Conservation (phyloP, 805 yeast species). For the Dipodascopsis uninucleata region DNA sequence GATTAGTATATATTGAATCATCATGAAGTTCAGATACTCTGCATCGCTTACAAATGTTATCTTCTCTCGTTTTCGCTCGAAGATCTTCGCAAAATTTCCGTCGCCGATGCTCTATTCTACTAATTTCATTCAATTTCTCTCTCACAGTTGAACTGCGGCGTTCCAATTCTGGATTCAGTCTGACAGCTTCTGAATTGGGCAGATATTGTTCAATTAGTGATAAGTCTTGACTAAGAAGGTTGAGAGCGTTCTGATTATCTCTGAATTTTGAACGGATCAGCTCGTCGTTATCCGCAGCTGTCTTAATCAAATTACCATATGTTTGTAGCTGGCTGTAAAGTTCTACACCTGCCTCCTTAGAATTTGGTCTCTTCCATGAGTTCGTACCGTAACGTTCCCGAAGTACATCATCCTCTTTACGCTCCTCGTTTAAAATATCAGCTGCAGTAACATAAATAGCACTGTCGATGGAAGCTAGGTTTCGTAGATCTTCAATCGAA, state of each 20-base stretch:
- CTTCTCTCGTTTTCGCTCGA: slow-evolving; percentile 16
- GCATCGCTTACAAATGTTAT: slow-evolving; percentile 13
- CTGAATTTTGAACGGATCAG: slow-evolving; percentile 47
- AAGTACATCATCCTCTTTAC: slow-evolving; percentile 52
- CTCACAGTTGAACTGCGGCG: slow-evolving; percentile 36
- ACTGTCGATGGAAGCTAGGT: slow-evolving; percentile 36
- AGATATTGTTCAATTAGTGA: slow-evolving; percentile 32
- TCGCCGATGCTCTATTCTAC: slow-evolving; percentile 29
- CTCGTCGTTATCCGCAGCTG: slow-evolving; percentile 62
- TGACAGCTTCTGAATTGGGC: slow-evolving; percentile 35
- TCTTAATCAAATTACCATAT: slow-evolving; percentile 48
- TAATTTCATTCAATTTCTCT: slow-evolving; percentile 25
- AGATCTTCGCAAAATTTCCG: slow-evolving; percentile 27
- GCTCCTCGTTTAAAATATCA: slow-evolving; percentile 49
- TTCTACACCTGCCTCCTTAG: slow-evolving; percentile 45
- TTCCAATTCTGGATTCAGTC: slow-evolving; percentile 38
- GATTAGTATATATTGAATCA: too few relatives aligned
- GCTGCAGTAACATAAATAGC: slow-evolving; percentile 24
- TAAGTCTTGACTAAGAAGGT: slow-evolving; percentile 42
- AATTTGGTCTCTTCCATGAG: slow-evolving; percentile 51
- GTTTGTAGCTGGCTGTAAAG: slow-evolving; percentile 43
- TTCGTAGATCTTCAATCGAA: slow-evolving; percentile 46
- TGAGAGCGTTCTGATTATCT: slow-evolving; percentile 48
- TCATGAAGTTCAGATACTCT: too few relatives aligned
- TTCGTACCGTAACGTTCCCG: slow-evolving; percentile 50